Percentiles rank a stretch among this genome's conserved stretches.
Conservation (phyloP, 2,329 filamentous ascomycete genomes). For the Trichoderma sp. region DNA sequence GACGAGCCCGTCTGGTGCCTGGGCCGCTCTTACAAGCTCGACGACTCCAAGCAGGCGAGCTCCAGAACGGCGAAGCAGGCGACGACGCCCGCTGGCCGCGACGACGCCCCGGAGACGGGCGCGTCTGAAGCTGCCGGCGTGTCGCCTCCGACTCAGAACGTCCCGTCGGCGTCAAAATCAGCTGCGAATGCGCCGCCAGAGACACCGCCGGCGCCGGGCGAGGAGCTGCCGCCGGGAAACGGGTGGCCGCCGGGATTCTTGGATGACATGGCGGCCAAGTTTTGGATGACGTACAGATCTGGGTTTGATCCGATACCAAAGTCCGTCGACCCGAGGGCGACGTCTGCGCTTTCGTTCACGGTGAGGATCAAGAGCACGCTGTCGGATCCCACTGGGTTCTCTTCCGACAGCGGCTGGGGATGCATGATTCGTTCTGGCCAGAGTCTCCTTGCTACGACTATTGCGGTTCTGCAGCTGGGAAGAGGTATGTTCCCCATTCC, state of each 20-base stretch:
- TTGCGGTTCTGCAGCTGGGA: constrained; percentile 69
- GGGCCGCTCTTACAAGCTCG: constrained; percentile 50
- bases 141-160: constrained; percentile 20
- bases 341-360: constrained; percentile 70
- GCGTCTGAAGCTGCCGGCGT: neutral
- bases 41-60: constrained; percentile 21
- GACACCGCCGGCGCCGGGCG: constrained; percentile 50
- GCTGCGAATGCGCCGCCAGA: constrained; percentile 37
- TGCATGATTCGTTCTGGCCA: constrained; percentile 99
- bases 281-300: constrained; percentile 96
- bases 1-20: constrained; percentile 82
- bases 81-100: constrained; percentile 22
- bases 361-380: constrained; percentile 81
- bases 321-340: constrained; percentile 69
- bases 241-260: constrained; percentile 85
- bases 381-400: constrained; percentile 75
- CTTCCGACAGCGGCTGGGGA: constrained; percentile 93
- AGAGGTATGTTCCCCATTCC: constrained; percentile 62
- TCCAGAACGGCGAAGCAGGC: constrained; percentile 27
- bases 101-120: constrained; percentile 8
- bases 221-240: constrained; percentile 42
- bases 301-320: constrained; percentile 80
- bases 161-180: constrained; percentile 21
- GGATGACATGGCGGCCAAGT: constrained; percentile 84
- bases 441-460: constrained; percentile 82